phyloP scores from a whole-genome alignment of 192 early-diverging fungal species.

The Chytriomyces sp. region DNA sequence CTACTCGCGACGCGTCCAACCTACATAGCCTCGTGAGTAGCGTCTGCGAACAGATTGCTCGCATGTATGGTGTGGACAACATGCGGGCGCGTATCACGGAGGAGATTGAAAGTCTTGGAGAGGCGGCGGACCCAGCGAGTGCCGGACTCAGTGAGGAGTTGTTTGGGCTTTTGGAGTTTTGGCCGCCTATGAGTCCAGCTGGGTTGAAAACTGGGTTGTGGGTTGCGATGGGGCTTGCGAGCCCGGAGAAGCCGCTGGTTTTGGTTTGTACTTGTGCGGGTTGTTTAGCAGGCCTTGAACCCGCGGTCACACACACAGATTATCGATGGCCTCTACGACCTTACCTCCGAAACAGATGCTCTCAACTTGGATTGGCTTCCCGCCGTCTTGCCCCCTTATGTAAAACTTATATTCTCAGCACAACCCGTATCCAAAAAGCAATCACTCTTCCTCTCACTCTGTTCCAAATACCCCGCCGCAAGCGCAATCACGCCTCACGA shows the following conservation, averaged over 20 bases:
- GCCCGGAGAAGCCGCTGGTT: constrained; percentile 11
- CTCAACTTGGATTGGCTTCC: constrained; percentile 33
- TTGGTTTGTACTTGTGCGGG: constrained; percentile 10
- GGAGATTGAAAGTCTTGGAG: constrained; percentile 4
- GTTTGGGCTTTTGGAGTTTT: constrained; percentile 28
- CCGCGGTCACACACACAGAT: constrained; percentile 4
- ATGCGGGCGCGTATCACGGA: constrained; percentile 20
- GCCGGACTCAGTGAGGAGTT: background rate
- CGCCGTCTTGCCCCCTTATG: constrained; percentile 18
- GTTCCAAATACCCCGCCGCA: constrained; percentile 10
- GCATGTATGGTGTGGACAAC: constrained; percentile 25
- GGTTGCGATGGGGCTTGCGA: constrained; percentile 25
- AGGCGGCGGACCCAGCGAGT: background rate
- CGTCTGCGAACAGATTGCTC: constrained; percentile 21
- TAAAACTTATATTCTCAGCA: background rate
- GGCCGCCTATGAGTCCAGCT: constrained; percentile 21
- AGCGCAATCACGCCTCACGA: background rate
- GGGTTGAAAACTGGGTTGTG: constrained; percentile 23
- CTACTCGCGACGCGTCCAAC: background rate
- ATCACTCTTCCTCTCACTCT: constrained; percentile 15
- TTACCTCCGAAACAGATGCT: constrained; percentile 17
- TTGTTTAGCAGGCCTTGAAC: background rate
- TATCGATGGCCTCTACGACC: constrained; percentile 25
- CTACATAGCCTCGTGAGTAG: constrained; percentile 5
- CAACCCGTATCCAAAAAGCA: constrained; percentile 14